Conservation (phyloP, 352 stramenopile genomes). For the Chrysophaeum taylorii region DNA sequence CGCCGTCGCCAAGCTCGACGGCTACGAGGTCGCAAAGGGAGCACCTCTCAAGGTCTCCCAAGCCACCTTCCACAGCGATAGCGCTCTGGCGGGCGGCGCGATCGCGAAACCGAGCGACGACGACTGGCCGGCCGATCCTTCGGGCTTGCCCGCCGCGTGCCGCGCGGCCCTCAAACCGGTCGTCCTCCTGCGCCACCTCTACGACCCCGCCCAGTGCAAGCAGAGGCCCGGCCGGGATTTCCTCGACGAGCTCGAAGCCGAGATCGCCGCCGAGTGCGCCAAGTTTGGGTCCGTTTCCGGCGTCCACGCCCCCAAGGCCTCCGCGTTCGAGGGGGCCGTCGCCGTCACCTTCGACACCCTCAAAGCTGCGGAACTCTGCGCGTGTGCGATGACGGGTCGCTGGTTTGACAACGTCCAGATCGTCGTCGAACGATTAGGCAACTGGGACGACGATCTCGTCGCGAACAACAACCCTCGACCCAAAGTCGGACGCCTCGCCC, state of each 20-base stretch:
- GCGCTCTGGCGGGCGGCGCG: background rate
- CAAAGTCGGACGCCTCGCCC: too few relatives aligned
- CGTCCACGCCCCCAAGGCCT: background rate
- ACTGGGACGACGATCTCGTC: background rate
- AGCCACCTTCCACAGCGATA: background rate
- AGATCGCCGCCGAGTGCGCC: background rate
- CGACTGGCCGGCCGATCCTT: background rate
- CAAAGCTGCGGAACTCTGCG: constrained; percentile 7
- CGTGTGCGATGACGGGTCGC: background rate
- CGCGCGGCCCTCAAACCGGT: background rate
- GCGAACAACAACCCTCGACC: too few relatives aligned
- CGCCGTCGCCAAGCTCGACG: background rate
- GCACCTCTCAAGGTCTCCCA: background rate
- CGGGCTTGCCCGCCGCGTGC: too few relatives aligned
- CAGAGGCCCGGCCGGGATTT: background rate
- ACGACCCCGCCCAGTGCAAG: background rate
- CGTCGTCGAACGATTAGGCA: background rate
- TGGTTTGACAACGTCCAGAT: constrained; percentile 16
- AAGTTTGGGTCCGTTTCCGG: background rate
- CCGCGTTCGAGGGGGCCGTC: background rate
- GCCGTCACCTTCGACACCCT: background rate
- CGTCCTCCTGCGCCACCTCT: background rate
- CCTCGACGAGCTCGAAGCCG: constrained; percentile 5
- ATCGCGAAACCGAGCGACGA: background rate
- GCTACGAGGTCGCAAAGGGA: background rate